Conservation (phyloP, 352 stramenopile species). For the Phytopythium montanum region DNA sequence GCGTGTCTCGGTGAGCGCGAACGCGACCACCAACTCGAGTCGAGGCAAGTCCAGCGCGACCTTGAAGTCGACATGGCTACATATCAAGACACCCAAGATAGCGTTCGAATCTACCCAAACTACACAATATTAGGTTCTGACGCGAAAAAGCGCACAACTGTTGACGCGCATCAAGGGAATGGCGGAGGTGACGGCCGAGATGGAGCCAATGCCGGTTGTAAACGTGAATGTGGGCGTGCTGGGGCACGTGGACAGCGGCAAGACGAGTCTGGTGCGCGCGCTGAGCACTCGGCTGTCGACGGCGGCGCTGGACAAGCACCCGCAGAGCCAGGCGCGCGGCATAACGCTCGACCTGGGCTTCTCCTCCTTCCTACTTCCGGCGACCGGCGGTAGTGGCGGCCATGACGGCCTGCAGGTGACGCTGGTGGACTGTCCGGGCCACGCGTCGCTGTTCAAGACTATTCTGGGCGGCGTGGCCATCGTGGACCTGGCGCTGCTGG, state of each 20-base stretch:
- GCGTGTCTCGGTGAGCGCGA: background rate
- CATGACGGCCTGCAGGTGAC: constrained; percentile 94
- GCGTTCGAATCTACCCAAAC: background rate
- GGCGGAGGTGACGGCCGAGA: background rate
- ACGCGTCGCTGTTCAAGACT: constrained; percentile 98
- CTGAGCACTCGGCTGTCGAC: constrained; percentile 97
- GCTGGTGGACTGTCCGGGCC: constrained; percentile 94
- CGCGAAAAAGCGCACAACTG: background rate
- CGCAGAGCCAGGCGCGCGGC: constrained; percentile 94
- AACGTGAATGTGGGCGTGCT: constrained; percentile 99
- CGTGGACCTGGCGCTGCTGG: constrained; percentile 97
- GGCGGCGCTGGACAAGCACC: constrained; percentile 97
- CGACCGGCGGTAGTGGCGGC: constrained; percentile 3
- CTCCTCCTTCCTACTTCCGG: constrained; percentile 90
- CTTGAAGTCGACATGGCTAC: constrained; percentile 3
- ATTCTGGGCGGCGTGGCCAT: constrained; percentile 99
- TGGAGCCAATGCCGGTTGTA: background rate
- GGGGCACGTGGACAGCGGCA: constrained; percentile 98
- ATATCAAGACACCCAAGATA: background rate
- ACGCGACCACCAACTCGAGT: background rate
- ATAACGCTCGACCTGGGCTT: constrained; percentile 99
- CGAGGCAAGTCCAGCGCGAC: background rate
- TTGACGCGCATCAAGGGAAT: background rate
- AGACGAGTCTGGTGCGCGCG: constrained; percentile 96
- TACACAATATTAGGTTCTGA: background rate